Evolutionary conservation across 352 stramenopile species (phyloP).

Genomic region (Globisporangium paddicum): DNA sequence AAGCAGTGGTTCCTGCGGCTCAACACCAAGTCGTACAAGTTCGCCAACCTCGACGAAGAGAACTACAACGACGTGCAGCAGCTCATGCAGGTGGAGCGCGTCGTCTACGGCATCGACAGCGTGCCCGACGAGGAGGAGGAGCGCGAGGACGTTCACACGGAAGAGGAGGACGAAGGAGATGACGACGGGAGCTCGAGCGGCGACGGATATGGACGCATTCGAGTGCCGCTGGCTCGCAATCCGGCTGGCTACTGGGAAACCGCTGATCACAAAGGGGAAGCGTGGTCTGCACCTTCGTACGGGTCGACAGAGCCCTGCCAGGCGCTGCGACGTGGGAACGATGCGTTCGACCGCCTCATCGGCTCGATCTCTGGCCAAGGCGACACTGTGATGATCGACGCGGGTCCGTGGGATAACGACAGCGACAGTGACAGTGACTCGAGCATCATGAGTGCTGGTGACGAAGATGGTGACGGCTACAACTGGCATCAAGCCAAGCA

Average conservation of each 20-base stretch:
- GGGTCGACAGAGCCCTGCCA: not conserved
- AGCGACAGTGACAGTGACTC: not conserved
- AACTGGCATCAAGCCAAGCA: not conserved
- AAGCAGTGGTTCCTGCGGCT: slow-evolving; percentile 3
- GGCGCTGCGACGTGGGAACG: not conserved
- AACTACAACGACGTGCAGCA: slow-evolving; percentile 3
- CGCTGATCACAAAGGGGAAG: too few species aligned
- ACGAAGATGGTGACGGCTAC: not conserved
- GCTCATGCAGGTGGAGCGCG: slow-evolving; percentile 2
- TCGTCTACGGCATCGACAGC: not conserved
- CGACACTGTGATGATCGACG: slow-evolving; percentile 1
- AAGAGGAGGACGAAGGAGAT: not conserved
- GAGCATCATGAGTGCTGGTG: not conserved
- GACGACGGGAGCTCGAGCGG: not conserved
- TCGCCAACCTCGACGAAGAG: slow-evolving; percentile 8
- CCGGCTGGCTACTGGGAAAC: not conserved
- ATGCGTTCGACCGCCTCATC: slow-evolving; percentile 1
- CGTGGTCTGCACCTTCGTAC: too few species aligned
- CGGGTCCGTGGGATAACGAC: slow-evolving; percentile 1
- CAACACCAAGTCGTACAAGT: slow-evolving; percentile 9
- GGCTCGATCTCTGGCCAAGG: not conserved
- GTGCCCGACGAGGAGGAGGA: not conserved
- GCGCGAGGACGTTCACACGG: not conserved
- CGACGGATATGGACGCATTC: not conserved
- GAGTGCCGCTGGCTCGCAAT: not conserved